A percentile compares a stretch with the other conserved stretches of the same genome.
Conservation (phyloP, 306 rosid genomes). For the Castanea mollissima region DNA sequence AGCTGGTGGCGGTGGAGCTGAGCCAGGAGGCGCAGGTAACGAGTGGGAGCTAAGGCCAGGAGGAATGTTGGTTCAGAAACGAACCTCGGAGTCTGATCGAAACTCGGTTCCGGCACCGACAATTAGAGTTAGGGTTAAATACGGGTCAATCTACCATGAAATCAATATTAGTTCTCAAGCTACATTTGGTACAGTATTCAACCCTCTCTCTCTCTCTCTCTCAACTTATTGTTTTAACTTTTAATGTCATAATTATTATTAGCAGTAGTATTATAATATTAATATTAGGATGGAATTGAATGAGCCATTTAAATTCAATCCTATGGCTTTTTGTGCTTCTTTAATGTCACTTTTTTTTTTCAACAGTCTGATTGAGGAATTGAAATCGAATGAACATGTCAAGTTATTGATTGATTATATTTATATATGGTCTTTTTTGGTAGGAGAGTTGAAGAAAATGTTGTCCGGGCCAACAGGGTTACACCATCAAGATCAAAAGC, state of each 20-base stretch:
- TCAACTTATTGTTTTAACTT: no score
- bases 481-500: conserved; percentile 89
- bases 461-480: conserved; percentile 80
- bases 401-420: not conserved
- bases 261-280: not conserved
- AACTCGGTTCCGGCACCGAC: conserved; percentile 61
- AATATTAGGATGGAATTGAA: not conserved
- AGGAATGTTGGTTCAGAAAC: conserved; percentile 93
- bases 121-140: conserved; percentile 76
- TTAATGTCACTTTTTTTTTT: not conserved
- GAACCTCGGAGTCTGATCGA: conserved; percentile 59
- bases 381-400: not conserved
- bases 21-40: conserved; percentile 32
- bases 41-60: conserved; percentile 98
- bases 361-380: no score
- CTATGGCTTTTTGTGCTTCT: not conserved
- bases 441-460: conserved; percentile 94
- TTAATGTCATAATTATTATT: not conserved
- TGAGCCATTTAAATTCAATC: not conserved
- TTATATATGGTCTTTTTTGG: not conserved
- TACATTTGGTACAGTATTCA: conserved; percentile 59
- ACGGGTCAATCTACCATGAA: conserved; percentile 76
- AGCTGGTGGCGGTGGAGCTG: conserved; percentile 33
- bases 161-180: conserved; percentile 78
- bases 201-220: not conserved